Evolutionary conservation across 495 filamentous ascomycete species (phyloP), one percentile per base, ranked within the genome.

Genomic region (Pseudotulostoma volvatum): DNA sequence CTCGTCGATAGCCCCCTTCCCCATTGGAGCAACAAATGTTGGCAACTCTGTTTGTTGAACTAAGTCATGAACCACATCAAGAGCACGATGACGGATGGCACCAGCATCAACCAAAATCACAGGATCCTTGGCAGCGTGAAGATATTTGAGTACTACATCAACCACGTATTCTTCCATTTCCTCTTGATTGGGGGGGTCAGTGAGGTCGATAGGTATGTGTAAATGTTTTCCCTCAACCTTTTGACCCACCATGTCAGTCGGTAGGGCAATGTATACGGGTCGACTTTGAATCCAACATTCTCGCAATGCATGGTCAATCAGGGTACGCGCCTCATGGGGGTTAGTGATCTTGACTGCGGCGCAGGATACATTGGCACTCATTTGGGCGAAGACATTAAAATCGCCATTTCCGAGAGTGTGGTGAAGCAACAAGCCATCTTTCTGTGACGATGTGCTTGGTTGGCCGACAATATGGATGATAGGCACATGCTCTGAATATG

Each of bases 321-420:
- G 72, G 9, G 63, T 62, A 3, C 81, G 73, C 13, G 79, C 79
- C 40, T 85, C 76, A 36, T 63, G 48, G 1, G 77, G 71, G 30
- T 87, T 69, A 39, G 73, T 76, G 33, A 96, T 66, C 19, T 71
- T 73, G 7, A 76, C 75, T 21, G 74, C 63, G 20, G 74, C 70
- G 52, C 76, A 82, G 4, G 83, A 79, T 43, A 37, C 35, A 23
- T 37, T 19, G 15, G 35, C 16, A 17, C 18, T 23, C 35, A 37
- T 37, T 8, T 25, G 21, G 7, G 35, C 35, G 16, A 37, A 37
- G 14, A 23, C 84, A 40, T 80, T 74, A 56, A 81, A 90, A 51
- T 90, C 79, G 20, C 87, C 87, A 50, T 93, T 90, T 21, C 85
- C 87, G 9, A 96, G 76, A 1, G 87, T 93, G 57, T 96, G 88